A percentile compares a stretch with the other conserved stretches of the same genome.
Conservation (phyloP, 805 yeast genomes). For the Cyberlindnera japonica region DNA sequence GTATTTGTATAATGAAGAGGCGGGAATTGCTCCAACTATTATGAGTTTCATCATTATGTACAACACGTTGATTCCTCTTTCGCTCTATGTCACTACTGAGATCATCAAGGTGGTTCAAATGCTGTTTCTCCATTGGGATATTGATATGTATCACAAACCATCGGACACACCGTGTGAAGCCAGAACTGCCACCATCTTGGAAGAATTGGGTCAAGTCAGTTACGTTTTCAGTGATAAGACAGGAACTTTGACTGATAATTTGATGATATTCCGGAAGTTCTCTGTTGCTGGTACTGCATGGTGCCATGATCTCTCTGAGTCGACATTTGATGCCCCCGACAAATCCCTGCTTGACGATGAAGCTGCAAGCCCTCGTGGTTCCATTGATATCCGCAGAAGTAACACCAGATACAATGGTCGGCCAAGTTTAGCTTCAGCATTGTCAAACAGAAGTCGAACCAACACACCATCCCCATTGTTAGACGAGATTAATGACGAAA, state of each 20-base stretch:
- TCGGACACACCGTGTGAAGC: constrained; percentile 92
- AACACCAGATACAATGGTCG: constrained; percentile 45
- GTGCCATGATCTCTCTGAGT: constrained; percentile 66
- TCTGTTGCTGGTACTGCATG: constrained; percentile 87
- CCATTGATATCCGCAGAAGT: constrained; percentile 39
- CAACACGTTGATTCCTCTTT: constrained; percentile 91
- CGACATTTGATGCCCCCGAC: constrained; percentile 16
- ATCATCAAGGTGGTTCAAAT: constrained; percentile 88
- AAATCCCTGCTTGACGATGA: not conserved
- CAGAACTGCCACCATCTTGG: constrained; percentile 90
- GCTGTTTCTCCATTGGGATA: constrained; percentile 77
- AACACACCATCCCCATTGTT: not conserved
- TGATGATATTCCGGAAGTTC: constrained; percentile 88
- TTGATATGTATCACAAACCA: constrained; percentile 87
- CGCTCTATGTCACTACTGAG: constrained; percentile 95
- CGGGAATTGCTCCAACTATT: constrained; percentile 81
- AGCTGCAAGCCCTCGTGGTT: constrained; percentile 24
- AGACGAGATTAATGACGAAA: constrained; percentile 2
- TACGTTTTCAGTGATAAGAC: constrained; percentile 95
- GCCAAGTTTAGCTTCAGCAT: constrained; percentile 53
- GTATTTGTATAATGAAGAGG: constrained; percentile 73
- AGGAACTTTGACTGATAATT: constrained; percentile 93
- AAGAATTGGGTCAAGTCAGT: constrained; percentile 95
- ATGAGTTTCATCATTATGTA: constrained; percentile 98
- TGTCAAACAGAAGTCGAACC: constrained; percentile 14